Percentiles rank a stretch among this genome's conserved stretches.
phyloP scores from a whole-genome alignment of 495 filamentous ascomycete genomes.

The Pyrenula aspistea region DNA sequence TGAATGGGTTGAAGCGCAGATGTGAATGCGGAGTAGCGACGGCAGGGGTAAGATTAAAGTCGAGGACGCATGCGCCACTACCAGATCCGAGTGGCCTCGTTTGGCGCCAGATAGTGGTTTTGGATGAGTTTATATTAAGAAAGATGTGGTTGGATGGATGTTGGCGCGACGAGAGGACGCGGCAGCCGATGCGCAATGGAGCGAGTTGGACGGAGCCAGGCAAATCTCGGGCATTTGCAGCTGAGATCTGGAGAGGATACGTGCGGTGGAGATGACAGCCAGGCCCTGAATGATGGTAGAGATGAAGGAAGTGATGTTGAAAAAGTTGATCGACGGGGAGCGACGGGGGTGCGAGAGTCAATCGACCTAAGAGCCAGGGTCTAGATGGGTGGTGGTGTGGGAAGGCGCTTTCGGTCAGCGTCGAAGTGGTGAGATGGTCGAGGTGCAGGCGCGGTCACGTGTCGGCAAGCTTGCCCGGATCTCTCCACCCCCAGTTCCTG shows the following conservation, averaged over 20 bases:
- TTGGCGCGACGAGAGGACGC: background rate
- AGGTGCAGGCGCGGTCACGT: conserved; percentile 6
- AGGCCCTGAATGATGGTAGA: background rate
- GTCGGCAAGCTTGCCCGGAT: conserved; percentile 12
- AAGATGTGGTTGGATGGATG: background rate
- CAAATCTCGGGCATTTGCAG: background rate
- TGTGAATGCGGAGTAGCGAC: background rate
- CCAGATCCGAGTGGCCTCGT: background rate
- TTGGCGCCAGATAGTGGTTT: background rate
- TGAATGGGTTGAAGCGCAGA: too few relatives aligned
- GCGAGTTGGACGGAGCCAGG: background rate
- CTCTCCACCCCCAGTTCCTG: background rate
- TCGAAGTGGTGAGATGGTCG: background rate
- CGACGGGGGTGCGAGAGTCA: background rate
- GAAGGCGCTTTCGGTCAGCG: too few relatives aligned
- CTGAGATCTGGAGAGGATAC: background rate
- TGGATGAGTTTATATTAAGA: background rate
- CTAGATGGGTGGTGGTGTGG: background rate
- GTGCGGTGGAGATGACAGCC: background rate
- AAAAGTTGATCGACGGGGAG: background rate
- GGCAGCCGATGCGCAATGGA: background rate
- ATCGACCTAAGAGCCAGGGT: background rate
- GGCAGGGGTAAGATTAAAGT: background rate
- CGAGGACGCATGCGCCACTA: background rate
- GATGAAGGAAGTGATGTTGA: background rate